phyloP scores from a whole-genome alignment of 331 rosid species.

The Acacia concinna region DNA sequence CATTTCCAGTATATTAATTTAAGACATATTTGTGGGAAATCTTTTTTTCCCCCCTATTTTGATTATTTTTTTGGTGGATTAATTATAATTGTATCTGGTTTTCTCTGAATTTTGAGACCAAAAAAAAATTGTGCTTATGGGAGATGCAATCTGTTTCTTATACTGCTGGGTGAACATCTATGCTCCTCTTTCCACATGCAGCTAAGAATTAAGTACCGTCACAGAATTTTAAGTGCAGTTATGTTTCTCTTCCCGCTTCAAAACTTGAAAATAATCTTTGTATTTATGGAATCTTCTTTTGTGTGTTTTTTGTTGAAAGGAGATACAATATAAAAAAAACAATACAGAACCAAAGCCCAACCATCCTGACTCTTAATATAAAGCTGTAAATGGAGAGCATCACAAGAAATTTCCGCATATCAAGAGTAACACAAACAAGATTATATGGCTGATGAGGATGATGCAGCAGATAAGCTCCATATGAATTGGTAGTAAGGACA shows the following conservation, averaged over 20 bases:
- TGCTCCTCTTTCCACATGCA: slow-evolving; percentile 83
- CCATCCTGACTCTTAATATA: neutral
- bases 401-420: neutral
- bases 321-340: neutral
- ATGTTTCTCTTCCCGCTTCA: neutral
- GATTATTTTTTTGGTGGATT: neutral
- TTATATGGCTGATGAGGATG: neutral
- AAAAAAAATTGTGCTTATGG: slow-evolving; percentile 77
- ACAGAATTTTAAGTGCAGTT: neutral
- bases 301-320: neutral
- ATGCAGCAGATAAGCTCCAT: neutral
- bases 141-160: slow-evolving; percentile 66
- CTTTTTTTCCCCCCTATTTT: neutral
- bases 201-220: slow-evolving; percentile 43
- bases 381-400: neutral
- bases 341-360: no score
- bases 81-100: neutral
- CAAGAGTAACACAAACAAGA: neutral
- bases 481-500: neutral
- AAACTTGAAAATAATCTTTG: neutral
- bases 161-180: slow-evolving; percentile 87
- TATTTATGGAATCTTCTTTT: neutral
- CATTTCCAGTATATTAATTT: neutral
- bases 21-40: neutral
- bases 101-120: neutral